A percentile compares a stretch with the other conserved stretches of the same genome.
phyloP scores from a whole-genome alignment of 2,329 filamentous ascomycete genomes.

The Mycosphaerella sp. region DNA sequence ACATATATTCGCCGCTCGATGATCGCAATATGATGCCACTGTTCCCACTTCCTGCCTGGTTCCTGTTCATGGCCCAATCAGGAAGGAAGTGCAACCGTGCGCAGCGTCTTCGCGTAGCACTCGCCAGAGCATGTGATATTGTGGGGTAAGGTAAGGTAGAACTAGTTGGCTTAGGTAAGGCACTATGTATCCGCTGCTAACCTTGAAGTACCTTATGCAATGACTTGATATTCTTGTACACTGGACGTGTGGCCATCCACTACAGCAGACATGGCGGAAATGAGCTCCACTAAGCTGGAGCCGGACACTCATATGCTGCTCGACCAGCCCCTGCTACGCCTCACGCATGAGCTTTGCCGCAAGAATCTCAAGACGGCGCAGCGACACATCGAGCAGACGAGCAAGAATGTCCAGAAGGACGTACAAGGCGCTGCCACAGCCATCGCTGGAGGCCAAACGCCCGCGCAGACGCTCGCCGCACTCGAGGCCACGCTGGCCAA shows the following conservation, averaged over 20 bases:
- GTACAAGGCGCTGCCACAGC: constrained; percentile 50
- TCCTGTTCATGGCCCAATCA: no score
- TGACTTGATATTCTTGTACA: not conserved
- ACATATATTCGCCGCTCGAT: no score
- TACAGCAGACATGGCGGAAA: constrained; percentile 38
- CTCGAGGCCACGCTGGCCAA: constrained; percentile 79
- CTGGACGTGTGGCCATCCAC: not conserved
- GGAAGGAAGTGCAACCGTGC: no score
- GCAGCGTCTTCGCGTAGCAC: not conserved
- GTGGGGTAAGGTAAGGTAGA: no score
- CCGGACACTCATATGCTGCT: constrained; percentile 71
- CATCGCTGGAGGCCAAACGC: constrained; percentile 42
- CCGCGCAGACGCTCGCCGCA: constrained; percentile 67
- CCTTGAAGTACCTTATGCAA: not conserved
- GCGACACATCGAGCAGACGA: constrained; percentile 67
- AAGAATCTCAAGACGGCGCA: constrained; percentile 90
- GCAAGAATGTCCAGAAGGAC: constrained; percentile 54
- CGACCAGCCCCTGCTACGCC: constrained; percentile 87
- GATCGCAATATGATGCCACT: no score
- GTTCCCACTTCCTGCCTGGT: no score
- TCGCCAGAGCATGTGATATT: not conserved
- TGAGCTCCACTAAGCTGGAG: constrained; percentile 60
- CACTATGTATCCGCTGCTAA: no score
- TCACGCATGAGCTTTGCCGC: constrained; percentile 85
- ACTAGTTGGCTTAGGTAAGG: no score